Base-by-base conservation (phyloP, 805 yeast species). In the Tetrapisispora phaffii region DNA sequence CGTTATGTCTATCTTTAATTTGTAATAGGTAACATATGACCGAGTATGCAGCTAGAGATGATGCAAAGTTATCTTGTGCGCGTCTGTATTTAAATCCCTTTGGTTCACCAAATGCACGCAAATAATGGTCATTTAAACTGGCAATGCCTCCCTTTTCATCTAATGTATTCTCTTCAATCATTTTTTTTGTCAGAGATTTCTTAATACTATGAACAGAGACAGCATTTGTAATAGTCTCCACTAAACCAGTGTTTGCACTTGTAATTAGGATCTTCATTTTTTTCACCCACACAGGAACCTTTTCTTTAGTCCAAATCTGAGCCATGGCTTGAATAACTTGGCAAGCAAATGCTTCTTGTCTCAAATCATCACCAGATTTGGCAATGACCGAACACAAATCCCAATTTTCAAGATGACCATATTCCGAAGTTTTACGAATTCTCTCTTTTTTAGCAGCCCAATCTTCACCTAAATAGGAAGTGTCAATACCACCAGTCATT, bases 311-410 rank as follows among this genome's bases (percentile, higher is more conserved):
- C 97, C 97, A 93, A 37, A 87, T 79, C 42, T 78, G 78, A 1
- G 95, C 80, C 67, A 90, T 85, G 21, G 95, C 82, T 49, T 84
- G 82, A 42, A 93, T 90, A 37, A 93, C 63, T 62, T 93, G 98
- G 50, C 96, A 88, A 0, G 98, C 98, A 71, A 93, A 88, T 0
- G 98, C 96, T 63, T 93, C 98, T 61, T 93, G 98, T 21, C 96
- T 84, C 42, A 93, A 64, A 66, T 93, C 98, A 57, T 85, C 90
- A 31, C 98, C 98, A 26, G 95, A 90, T 59, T 93, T 93, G 12
- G 94, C 96, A 59, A 93, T 93, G 2, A 90, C 96, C 0, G 97
- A 89, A 52, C 90, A 87, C 34, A 93, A 63, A 50, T 93, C 97
- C 98, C 98, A 93, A 60, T 87, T 85, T 22, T 82, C 85, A 28